Conservation (phyloP, 1,284 basidiomycete species). For the Anthracocystis walkeri region DNA sequence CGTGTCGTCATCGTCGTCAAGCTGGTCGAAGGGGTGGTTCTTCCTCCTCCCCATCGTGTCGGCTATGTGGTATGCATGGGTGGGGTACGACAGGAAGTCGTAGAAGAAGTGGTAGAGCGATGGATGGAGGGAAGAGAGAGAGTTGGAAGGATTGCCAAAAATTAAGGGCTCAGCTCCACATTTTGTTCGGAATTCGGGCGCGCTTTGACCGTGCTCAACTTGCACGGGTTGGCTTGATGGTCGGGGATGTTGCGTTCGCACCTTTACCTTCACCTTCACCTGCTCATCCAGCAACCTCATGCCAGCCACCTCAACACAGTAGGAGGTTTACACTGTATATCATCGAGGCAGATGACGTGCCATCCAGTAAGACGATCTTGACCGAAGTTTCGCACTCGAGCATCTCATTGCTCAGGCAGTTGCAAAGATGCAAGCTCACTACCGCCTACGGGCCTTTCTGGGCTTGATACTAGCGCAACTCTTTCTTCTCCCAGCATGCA, state of each 20-base stretch:
- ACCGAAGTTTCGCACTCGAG: too few relatives aligned
- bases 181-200: neutral
- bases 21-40: slow-evolving; percentile 21
- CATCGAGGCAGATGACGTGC: neutral
- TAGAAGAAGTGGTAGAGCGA: too few relatives aligned
- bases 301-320: neutral
- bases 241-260: neutral
- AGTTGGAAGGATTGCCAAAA: neutral
- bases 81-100: neutral
- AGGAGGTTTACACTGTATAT: neutral
- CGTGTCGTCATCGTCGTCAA: slow-evolving; percentile 70
- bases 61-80: neutral
- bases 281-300: neutral
- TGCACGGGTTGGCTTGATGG: too few relatives aligned
- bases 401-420: neutral
- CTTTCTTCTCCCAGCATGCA: neutral
- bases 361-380: neutral
- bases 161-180: slow-evolving; percentile 2
- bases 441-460: neutral
- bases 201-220: slow-evolving; percentile 5
- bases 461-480: neutral
- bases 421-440: slow-evolving; percentile 1
- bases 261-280: neutral
- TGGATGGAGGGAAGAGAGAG: neutral
- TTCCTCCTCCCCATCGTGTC: slow-evolving; percentile 60